Evolutionary conservation across 768 basidiomycete genomes (phyloP).

Genomic region (Mycena latifolia): DNA sequence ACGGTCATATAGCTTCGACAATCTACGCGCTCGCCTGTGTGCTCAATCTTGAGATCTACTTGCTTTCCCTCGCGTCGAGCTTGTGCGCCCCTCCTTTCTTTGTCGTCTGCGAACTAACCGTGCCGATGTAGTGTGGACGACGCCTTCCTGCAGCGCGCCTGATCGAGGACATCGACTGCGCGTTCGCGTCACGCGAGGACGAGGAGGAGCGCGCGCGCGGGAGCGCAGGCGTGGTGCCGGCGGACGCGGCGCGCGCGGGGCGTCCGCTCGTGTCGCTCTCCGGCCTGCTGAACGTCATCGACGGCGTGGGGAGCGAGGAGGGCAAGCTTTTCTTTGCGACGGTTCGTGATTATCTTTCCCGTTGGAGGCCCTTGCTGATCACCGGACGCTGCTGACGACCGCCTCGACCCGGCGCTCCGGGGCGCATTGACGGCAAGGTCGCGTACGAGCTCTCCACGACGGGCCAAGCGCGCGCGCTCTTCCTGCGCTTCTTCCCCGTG

Average conservation of each 20-base stretch:
- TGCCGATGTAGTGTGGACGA: slow-evolving; percentile 44
- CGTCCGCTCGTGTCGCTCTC: slow-evolving; percentile 43
- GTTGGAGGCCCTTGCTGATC: too few relatives aligned
- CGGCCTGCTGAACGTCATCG: slow-evolving; percentile 52
- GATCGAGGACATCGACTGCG: slow-evolving; percentile 39
- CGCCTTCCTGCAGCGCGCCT: slow-evolving; percentile 41
- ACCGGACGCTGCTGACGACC: too few relatives aligned
- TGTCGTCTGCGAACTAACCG: too few relatives aligned
- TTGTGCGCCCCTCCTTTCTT: slow-evolving; percentile 33
- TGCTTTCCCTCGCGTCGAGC: slow-evolving; percentile 43
- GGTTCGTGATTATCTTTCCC: slow-evolving; percentile 3
- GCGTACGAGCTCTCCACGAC: slow-evolving; percentile 44
- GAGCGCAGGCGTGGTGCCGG: too few relatives aligned
- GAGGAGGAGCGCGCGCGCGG: slow-evolving; percentile 15
- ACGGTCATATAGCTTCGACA: slow-evolving; percentile 32
- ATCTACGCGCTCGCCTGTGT: slow-evolving; percentile 49
- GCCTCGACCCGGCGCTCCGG: slow-evolving; percentile 53
- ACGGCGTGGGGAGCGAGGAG: slow-evolving; percentile 51
- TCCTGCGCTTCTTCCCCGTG: slow-evolving; percentile 48
- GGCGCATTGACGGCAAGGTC: slow-evolving; percentile 50
- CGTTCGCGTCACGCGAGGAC: slow-evolving; percentile 41
- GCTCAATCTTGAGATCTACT: slow-evolving; percentile 73
- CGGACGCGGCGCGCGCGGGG: too few relatives aligned
- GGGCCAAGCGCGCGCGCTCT: slow-evolving; percentile 46
- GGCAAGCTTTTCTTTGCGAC: slow-evolving; percentile 43